Evolutionary conservation across 1,284 basidiomycete species (phyloP), one percentile per base, ranked within the genome.

Genomic region (Cryptococcus maquisensis): DNA sequence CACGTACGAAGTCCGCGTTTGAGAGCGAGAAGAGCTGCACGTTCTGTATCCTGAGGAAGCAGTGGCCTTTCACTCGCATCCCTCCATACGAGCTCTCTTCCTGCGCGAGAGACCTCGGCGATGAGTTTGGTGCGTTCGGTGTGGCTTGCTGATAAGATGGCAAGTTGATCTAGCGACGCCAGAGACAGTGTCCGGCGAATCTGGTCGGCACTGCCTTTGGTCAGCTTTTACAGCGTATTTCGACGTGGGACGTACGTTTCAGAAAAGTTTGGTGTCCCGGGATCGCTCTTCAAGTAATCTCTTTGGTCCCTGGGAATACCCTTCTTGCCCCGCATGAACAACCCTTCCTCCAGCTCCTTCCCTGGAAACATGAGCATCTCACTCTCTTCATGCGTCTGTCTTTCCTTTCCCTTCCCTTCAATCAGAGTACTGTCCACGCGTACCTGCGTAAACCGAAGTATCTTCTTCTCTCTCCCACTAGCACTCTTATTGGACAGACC

Each of bases 31-130:
- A 85, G 81, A 20, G 87, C 66, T 56, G 88, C 88, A 54, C 86
- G 83, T 72, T 84, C 82, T 20, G 87, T 63, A 57, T 85, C 84
- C 38, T 79, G 69, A 7, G 94, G 75, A 58, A 89, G 84, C 1
- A 83, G 82, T 0, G 84, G 83, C 39, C 84, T 84, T 74, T 93
- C 86, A 4, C 88, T 89, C 61, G 83, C 79, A 62, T 87, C 84
- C 36, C 91, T 80, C 90, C 91, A 95, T 2, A 95, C 83, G 66
- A 90, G 60, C 10, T 65, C 69, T 49, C 64, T 65, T 3, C 72
- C 67, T 2, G 67, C 67, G 43, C 62, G 36, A 0, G 60, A 52
- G 2, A 72, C 67, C 20, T 65, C 69, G 1, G 60, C 58, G 16
- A 76, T 37, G 26, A 74, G 55, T 32, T 63, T 60, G 16, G 69